Evolutionary conservation across 371 early-diverging fungal genomes (phyloP), one percentile per base, ranked within the genome.

Genomic region (Mucor saturninus): DNA sequence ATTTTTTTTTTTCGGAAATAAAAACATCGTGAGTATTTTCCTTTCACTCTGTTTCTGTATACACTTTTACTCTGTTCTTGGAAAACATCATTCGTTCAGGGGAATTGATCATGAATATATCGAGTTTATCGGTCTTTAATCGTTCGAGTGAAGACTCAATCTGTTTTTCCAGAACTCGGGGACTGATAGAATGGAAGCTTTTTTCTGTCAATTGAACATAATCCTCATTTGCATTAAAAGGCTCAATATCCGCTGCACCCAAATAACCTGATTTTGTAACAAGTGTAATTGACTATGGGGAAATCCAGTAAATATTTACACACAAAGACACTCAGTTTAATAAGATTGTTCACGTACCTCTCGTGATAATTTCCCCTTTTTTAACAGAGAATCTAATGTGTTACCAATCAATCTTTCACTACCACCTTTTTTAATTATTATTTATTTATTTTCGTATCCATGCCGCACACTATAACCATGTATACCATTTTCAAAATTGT

Each of bases 91-190:
- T 81, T 13, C 93, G 76, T 66, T 93, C 93, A 5, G 93, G 93
- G 52, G 86, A 86, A 74, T 93, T 93, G 56, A 93, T 69, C 89
- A 93, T 86, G 57, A 89, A 89, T 15, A 88, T 74, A 72, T 93
- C 93, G 42, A 91, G 52, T 38, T 75, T 79, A 28, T 87, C 71
- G 10, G 89, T 73, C 15, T 81, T 67, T 43, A 91, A 69, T 26
- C 91, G 74, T 6, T 77, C 67, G n/a, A 93, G 72, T 0, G 90
- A 90, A 11, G 61, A 63, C 0, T 79, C 68, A 39, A 93, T 80
- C 58, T 89, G 85, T 5, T 70, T 49, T 56, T 86, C 84, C 38
- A 93, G 72, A 50, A 87, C 83, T 38, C 64, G 62, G 4, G 91
- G 90, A 40, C 86, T 74, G 30, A 93, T 79, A 6, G 83, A 85